Base-by-base conservation (phyloP, 176 grass and related monocot species). In the Aegilops tauschii region DNA sequence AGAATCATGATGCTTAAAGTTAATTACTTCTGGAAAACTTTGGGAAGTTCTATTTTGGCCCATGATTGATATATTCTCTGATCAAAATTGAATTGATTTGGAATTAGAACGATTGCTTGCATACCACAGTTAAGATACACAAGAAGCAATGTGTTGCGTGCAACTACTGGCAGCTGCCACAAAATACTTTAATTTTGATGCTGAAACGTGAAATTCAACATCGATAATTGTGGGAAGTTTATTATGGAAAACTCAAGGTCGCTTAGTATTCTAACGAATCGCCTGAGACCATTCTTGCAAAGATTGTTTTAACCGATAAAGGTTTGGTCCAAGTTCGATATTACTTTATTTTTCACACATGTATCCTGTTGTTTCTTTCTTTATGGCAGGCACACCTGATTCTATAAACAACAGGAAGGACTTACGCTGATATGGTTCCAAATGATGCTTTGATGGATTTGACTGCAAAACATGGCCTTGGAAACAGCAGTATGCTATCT, bases 171-270 rank as follows among this genome's bases (percentile, higher is more conserved):
- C 7, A 54, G 3, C 18, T 67, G 8, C 11, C 16, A 4, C 7
- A 76, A 61, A 47, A 32, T 83, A 67, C 1, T 61, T 74, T 25
- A 36, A 79, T 34, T 30, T 62, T 1, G 27, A 42, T 68, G 35
- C 73, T 65, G 56, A 90, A 87, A 83, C 58, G 61, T 84, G 61
- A 35, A 87, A 67, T 79, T 61, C 27, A 73, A 27, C 71, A 62
- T 45, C 40, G 6, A 54, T 73, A 87, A 35, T 40, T 31, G 13
- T 78, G 37, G n/a, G 37, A 82, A 71, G 21, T 61, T 35, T 17
- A 58, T 37, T 76, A 18, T 45, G 30, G 12, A 31, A 90, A 80
- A 64, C 56, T 79, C 18, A 14, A 58, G 0, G 20, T 45, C 47
- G 27, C 13, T 66, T 74, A 21, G 73, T 73, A 59, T 75, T 65